These are phyloP conservation scores for Phellopilus nigrolimitatus DNA, from an alignment of 1,284 basidiomycete species.

Conservation along the genomic window DNA sequence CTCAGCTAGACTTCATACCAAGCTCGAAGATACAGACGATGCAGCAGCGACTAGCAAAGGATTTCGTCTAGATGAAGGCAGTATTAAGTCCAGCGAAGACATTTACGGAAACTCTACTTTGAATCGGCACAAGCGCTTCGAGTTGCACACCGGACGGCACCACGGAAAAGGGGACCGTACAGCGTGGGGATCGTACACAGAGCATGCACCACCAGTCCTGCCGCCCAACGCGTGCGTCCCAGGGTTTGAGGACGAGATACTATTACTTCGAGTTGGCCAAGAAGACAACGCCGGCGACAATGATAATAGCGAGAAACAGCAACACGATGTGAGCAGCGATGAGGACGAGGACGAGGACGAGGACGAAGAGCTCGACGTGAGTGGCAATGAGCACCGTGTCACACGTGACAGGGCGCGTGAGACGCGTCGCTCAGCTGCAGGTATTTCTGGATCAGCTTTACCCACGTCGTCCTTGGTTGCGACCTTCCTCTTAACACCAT, in stretches of 20 bases:
- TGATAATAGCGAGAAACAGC: not conserved
- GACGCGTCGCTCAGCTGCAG: not conserved
- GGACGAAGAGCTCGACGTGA: not conserved
- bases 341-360: not conserved
- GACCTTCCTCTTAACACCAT: not conserved
- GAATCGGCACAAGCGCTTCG: not conserved
- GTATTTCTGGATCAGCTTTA: slow-evolving; percentile 2
- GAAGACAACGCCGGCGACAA: not conserved
- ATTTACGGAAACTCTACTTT: not conserved
- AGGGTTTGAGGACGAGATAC: slow-evolving; percentile 13
- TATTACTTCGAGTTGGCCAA: not conserved
- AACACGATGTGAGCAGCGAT: not conserved
- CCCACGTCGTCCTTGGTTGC: slow-evolving; percentile 16
- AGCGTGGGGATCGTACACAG: slow-evolving; percentile 16
- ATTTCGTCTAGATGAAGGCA: not conserved
- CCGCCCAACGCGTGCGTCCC: slow-evolving; percentile 14
- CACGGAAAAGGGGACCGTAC: slow-evolving; percentile 3
- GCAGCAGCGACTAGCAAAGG: no score
- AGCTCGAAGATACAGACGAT: no score
- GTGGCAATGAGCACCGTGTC: not conserved
- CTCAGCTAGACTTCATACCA: no score
- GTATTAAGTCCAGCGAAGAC: not conserved
- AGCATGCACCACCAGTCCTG: slow-evolving; percentile 14
- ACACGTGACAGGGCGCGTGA: not conserved
- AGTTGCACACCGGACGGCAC: not conserved